Percentiles rank a stretch among this genome's conserved stretches.
Conservation (phyloP, 176 grass and related monocot species). For the Ananas comosus region DNA sequence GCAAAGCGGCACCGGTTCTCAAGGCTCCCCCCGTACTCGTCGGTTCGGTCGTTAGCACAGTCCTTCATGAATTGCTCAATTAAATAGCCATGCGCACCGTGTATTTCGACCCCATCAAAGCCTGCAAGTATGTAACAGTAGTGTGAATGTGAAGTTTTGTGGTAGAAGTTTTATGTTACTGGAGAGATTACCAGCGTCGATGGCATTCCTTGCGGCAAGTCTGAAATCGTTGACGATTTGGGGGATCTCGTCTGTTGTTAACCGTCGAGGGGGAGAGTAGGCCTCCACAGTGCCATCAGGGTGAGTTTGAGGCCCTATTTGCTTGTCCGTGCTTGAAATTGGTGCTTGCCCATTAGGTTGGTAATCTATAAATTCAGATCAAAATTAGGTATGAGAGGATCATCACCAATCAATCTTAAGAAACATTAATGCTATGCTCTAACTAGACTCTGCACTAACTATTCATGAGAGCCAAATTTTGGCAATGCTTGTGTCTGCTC, state of each 20-base stretch:
- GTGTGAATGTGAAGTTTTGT: background rate
- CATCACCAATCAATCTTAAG: no score
- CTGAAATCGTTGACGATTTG: slow-evolving; percentile 22
- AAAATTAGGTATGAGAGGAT: no score
- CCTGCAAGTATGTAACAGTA: background rate
- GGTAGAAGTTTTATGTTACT: background rate
- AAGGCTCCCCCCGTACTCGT: slow-evolving; percentile 12
- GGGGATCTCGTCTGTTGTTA: slow-evolving; percentile 27
- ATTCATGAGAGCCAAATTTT: no score
- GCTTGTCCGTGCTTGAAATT: slow-evolving; percentile 16
- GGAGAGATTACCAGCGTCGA: slow-evolving; percentile 15
- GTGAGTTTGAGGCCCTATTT: background rate
- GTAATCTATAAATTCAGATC: background rate
- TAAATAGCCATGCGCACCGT: slow-evolving; percentile 7
- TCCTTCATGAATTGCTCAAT: slow-evolving; percentile 19
- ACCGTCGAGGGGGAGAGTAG: slow-evolving; percentile 14
- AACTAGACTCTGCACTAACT: no score
- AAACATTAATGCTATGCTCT: no score
- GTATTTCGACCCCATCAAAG: slow-evolving; percentile 1
- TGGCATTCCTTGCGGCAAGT: slow-evolving; percentile 23
- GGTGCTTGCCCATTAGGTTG: slow-evolving; percentile 22
- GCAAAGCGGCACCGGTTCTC: slow-evolving; percentile 14
- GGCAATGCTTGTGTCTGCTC: no score
- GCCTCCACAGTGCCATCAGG: background rate
- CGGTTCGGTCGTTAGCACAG: slow-evolving; percentile 5